Evolutionary conservation across 2,329 filamentous ascomycete genomes (phyloP).

Genomic region (Penicillium corylophilum): DNA sequence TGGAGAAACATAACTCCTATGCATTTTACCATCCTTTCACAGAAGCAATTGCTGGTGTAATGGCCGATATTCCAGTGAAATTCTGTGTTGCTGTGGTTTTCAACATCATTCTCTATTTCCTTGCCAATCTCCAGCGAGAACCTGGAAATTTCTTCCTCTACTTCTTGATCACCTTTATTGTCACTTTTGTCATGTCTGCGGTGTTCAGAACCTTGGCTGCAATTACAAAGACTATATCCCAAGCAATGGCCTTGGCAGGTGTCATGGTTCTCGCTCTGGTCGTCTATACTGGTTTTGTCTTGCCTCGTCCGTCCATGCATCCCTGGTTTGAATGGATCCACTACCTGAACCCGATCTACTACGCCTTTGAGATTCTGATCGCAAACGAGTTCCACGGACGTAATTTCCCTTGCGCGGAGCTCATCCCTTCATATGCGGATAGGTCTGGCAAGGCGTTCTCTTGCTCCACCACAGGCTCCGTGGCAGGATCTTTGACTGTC

Average conservation of each 20-base stretch:
- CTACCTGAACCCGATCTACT: slow-evolving; percentile 75
- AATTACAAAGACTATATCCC: slow-evolving; percentile 64
- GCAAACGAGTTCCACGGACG: slow-evolving; percentile 75
- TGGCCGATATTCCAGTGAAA: slow-evolving; percentile 66
- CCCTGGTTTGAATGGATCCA: slow-evolving; percentile 80
- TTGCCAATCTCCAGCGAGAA: slow-evolving; percentile 73
- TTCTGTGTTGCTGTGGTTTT: slow-evolving; percentile 69
- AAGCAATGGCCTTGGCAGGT: slow-evolving; percentile 56
- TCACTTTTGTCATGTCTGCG: slow-evolving; percentile 77
- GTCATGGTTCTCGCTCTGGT: slow-evolving; percentile 44
- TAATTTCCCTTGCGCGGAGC: slow-evolving; percentile 54
- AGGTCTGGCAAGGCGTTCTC: slow-evolving; percentile 44
- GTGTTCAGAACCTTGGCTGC: slow-evolving; percentile 78
- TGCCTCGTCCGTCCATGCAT: slow-evolving; percentile 61
- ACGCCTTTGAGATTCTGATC: slow-evolving; percentile 78
- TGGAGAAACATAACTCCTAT: slow-evolving; percentile 32
- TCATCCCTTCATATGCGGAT: slow-evolving; percentile 48
- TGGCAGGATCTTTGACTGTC: slow-evolving; percentile 54
- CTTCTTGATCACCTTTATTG: slow-evolving; percentile 70
- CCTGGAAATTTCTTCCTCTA: slow-evolving; percentile 83
- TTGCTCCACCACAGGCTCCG: slow-evolving; percentile 59
- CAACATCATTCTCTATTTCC: slow-evolving; percentile 80
- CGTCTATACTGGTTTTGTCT: slow-evolving; percentile 51
- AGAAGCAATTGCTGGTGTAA: slow-evolving; percentile 13
- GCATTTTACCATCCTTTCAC: slow-evolving; percentile 32